Conservation (phyloP, 208 protist species). For the Trypanosoma scelopori region DNA sequence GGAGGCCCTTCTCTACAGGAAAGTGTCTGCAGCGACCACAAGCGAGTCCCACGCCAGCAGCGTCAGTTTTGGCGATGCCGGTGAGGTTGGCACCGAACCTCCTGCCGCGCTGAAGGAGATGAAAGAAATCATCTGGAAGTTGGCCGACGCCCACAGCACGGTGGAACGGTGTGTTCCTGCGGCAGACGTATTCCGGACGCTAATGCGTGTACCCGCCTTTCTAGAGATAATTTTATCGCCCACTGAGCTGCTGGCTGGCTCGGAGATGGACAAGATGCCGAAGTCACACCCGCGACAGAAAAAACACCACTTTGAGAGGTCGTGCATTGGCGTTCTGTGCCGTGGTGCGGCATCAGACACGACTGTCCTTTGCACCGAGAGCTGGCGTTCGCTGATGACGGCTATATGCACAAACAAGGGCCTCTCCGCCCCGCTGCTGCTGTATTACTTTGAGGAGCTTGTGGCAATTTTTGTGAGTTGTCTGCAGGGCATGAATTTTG, state of each 20-base stretch:
- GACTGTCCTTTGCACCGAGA: conserved; percentile 44
- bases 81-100: neutral
- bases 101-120: neutral
- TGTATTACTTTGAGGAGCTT: conserved; percentile 38
- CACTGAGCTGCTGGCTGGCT: neutral
- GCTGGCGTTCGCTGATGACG: conserved; percentile 44
- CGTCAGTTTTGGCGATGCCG: conserved; percentile 7
- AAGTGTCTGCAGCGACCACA: conserved; percentile 12
- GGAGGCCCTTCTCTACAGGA: conserved; percentile 38
- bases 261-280: neutral
- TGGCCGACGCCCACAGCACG: conserved; percentile 34
- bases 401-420: conserved; percentile 34
- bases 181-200: conserved; percentile 29
- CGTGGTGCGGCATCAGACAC: conserved; percentile 22
- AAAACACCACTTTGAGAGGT: conserved; percentile 15
- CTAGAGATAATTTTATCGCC: conserved; percentile 27
- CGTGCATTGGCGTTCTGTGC: conserved; percentile 31
- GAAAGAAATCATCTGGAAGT: conserved; percentile 20
- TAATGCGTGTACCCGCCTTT: conserved; percentile 24
- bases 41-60: conserved; percentile 18
- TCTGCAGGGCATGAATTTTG: conserved; percentile 27
- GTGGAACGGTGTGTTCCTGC: conserved; percentile 38
- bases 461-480: conserved; percentile 22
- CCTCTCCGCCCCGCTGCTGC: conserved; percentile 33
- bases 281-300: neutral